Conservation (phyloP, 2,329 filamentous ascomycete genomes). For the Phialophora tarda region DNA sequence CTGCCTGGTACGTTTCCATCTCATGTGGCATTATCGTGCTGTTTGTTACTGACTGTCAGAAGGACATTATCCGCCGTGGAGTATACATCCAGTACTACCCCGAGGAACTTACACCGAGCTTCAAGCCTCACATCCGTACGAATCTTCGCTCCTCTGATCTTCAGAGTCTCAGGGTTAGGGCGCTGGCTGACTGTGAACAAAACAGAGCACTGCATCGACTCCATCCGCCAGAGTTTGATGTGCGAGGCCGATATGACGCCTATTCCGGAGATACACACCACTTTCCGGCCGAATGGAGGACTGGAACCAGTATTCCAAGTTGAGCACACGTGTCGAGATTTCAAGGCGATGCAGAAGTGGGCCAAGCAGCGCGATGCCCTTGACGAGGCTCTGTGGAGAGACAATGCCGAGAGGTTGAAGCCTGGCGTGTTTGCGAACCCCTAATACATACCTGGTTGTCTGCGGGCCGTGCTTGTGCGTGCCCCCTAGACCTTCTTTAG, state of each 20-base stretch:
- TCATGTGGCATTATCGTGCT: too few species aligned
- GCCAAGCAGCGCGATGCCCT: slow-evolving; percentile 12
- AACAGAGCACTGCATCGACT: slow-evolving; percentile 15
- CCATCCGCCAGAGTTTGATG: slow-evolving; percentile 15
- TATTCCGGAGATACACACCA: slow-evolving; percentile 4
- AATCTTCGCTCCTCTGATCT: not conserved
- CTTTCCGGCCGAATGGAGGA: slow-evolving; percentile 8
- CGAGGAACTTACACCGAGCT: slow-evolving; percentile 2
- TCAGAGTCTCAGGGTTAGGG: too few species aligned
- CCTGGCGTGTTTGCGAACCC: slow-evolving; percentile 11
- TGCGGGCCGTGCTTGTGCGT: not conserved
- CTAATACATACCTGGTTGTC: not conserved
- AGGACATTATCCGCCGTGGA: slow-evolving; percentile 14
- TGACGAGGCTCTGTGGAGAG: slow-evolving; percentile 9
- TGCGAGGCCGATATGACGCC: slow-evolving; percentile 13
- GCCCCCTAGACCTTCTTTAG: too few species aligned
- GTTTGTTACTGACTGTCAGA: not conserved
- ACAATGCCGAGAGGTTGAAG: slow-evolving; percentile 15
- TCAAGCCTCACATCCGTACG: slow-evolving; percentile 12
- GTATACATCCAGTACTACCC: slow-evolving; percentile 9
- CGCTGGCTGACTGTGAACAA: not conserved
- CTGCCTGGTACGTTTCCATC: slow-evolving; percentile 5
- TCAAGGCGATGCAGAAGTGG: slow-evolving; percentile 12
- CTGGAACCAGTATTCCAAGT: slow-evolving; percentile 12
- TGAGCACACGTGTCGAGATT: slow-evolving; percentile 12